These are phyloP conservation scores for Clarireedia hainanense DNA, from an alignment of 2,329 filamentous ascomycete genomes.

Conservation along the genomic window DNA sequence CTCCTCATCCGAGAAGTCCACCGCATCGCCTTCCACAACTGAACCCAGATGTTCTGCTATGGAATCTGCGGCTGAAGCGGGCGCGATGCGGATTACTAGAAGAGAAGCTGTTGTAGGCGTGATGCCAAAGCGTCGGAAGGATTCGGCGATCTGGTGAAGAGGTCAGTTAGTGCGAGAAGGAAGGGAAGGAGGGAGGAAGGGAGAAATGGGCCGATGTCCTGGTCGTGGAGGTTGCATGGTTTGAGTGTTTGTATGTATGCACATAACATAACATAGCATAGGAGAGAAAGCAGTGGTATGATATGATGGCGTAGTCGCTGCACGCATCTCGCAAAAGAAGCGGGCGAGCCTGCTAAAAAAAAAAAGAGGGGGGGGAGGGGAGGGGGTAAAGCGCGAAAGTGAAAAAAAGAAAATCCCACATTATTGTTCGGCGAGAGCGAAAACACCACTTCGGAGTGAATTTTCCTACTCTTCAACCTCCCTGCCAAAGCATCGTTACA, in stretches of 20 bases:
- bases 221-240: neutral
- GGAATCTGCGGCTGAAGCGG: conserved; percentile 40
- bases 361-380: neutral
- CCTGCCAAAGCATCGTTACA: conserved; percentile 37
- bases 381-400: neutral
- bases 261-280: neutral
- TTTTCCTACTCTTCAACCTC: conserved; percentile 41
- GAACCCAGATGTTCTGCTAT: conserved; percentile 51
- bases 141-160: conserved; percentile 67
- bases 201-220: no score
- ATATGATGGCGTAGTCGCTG: no score
- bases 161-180: neutral
- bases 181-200: no score
- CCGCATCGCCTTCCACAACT: conserved; percentile 52
- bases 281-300: neutral
- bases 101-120: conserved; percentile 58
- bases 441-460: conserved; percentile 51
- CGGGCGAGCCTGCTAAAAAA: neutral
- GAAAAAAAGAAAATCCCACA: conserved; percentile 25
- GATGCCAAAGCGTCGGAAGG: conserved; percentile 84
- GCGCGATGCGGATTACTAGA: conserved; percentile 73
- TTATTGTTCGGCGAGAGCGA: conserved; percentile 48
- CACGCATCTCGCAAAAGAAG: no score
- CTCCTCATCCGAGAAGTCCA: conserved; percentile 55
- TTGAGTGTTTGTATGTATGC: neutral